Base-by-base conservation (phyloP, 495 filamentous ascomycete genomes). In the Corynascus novoguineensis region DNA sequence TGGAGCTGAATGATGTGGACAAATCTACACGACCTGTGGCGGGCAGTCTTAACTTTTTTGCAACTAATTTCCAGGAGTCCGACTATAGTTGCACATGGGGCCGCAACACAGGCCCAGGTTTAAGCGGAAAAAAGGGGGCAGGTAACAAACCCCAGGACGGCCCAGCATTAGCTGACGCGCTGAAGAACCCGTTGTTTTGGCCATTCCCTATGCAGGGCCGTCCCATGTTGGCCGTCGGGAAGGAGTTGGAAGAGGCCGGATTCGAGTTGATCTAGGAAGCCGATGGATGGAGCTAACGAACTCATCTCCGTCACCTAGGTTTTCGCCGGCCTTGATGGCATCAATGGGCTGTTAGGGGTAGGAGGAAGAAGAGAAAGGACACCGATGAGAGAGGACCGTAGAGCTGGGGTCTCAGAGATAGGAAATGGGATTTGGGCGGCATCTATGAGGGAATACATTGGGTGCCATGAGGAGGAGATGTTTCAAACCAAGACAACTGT, bases 171-270 rank as follows among this genome's bases (percentile, higher is more conserved):
- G 60, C 57, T 32, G 68, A 55, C 41, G 58, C 61, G 44, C 41
- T 66, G 34, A 73, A 77, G 42, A 77, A 75, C 44, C 76, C 76
- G 11, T 56, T 81, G 34, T 82, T 81, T 27, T 81, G 77, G 75
- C 76, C 76, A 1, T 81, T 81, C 57, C 78, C 78, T 1, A 74
- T 80, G 68, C 78, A 81, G 50, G 78, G 77, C 2, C 64, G 75
- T n/a, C 78, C 80, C 2, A 71, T 80, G 54, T 47, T 82, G 52
- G 73, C 72, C 6, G 68, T 64, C 24, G 73, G 75, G 5, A 50
- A 67, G 21, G 63, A 70, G 52, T 64, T 81, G 49, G 70, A 75
- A 57, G 66, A 74, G 31, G 71, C 72, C 11, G 79, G 79, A 3
- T 82, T 82, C 57, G 69, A 64, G 38, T 55, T 71, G 28, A 50